Evolutionary conservation across 2,329 filamentous ascomycete genomes (phyloP).

Genomic region (Exophiala sp.): DNA sequence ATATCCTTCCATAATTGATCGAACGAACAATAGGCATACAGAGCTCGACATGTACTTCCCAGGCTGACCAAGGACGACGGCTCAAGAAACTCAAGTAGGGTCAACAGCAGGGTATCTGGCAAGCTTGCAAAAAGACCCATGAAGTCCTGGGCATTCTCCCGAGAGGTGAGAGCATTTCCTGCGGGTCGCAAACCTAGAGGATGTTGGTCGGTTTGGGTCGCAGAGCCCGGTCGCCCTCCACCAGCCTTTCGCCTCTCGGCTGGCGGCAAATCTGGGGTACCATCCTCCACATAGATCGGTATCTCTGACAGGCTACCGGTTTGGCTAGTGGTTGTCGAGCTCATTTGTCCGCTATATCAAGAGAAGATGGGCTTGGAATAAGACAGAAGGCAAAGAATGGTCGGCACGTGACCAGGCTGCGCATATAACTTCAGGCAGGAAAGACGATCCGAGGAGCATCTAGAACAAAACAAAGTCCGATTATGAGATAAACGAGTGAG

Average conservation of each 20-base stretch:
- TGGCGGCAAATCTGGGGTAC: conserved; percentile 1
- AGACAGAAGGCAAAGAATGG: background rate
- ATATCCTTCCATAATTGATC: conserved; percentile 87
- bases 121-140: conserved; percentile 62
- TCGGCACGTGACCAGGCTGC: conserved; percentile 9
- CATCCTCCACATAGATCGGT: conserved; percentile 1
- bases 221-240: background rate
- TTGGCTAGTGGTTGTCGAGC: conserved; percentile 8
- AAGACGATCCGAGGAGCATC: conserved; percentile 2
- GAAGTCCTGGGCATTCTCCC: conserved; percentile 59
- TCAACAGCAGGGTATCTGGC: conserved; percentile 73
- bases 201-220: conserved; percentile 60
- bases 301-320: conserved; percentile 2
- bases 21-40: conserved; percentile 75
- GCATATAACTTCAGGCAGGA: background rate
- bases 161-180: conserved; percentile 70
- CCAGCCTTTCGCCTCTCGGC: background rate
- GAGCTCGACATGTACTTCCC: conserved; percentile 72
- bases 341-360: conserved; percentile 6
- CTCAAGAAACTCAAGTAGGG: conserved; percentile 70
- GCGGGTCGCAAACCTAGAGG: conserved; percentile 78
- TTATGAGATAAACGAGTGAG: background rate
- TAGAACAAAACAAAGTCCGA: background rate
- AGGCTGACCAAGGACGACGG: conserved; percentile 56
- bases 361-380: conserved; percentile 5